A percentile compares a stretch with the other conserved stretches of the same genome.
Conservation (phyloP, 768 basidiomycete species). For the Lentinula raphanica region DNA sequence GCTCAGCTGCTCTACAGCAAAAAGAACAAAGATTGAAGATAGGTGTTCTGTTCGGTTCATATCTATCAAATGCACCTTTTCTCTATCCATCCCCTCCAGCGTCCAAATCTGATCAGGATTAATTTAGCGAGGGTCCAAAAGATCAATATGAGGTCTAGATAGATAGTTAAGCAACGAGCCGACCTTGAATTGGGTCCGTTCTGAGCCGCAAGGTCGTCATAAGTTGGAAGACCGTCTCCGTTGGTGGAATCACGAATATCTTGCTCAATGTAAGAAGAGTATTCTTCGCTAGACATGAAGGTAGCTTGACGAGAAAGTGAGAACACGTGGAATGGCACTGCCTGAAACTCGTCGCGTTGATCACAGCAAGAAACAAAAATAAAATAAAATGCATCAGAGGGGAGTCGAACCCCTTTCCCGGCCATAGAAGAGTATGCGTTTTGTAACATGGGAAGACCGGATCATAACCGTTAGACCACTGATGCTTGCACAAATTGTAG, state of each 20-base stretch:
- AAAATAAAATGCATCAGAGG: slow-evolving; percentile 2
- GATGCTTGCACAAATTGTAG: slow-evolving; percentile 1
- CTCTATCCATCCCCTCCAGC: slow-evolving; percentile 87
- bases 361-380: not conserved
- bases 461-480: slow-evolving; percentile 9
- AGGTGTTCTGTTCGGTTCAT: not conserved
- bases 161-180: slow-evolving; percentile 53
- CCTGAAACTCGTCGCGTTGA: not conserved
- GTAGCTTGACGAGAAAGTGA: not conserved
- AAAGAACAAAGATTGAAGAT: not conserved
- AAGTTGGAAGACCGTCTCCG: slow-evolving; percentile 66
- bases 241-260: slow-evolving; percentile 28
- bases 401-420: slow-evolving; percentile 8
- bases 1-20: slow-evolving; percentile 68
- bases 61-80: slow-evolving; percentile 60
- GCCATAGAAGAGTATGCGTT: not conserved
- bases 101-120: slow-evolving; percentile 57
- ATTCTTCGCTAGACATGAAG: slow-evolving; percentile 17
- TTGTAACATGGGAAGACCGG: not conserved
- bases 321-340: not conserved
- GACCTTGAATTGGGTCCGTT: slow-evolving; percentile 82
- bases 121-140: too few species aligned
- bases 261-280: slow-evolving; percentile 38
- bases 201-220: slow-evolving; percentile 72
- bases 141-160: too few species aligned